These are phyloP conservation scores for Coniophora puteana DNA, from an alignment of 1,284 basidiomycete species.

Conservation along the genomic window DNA sequence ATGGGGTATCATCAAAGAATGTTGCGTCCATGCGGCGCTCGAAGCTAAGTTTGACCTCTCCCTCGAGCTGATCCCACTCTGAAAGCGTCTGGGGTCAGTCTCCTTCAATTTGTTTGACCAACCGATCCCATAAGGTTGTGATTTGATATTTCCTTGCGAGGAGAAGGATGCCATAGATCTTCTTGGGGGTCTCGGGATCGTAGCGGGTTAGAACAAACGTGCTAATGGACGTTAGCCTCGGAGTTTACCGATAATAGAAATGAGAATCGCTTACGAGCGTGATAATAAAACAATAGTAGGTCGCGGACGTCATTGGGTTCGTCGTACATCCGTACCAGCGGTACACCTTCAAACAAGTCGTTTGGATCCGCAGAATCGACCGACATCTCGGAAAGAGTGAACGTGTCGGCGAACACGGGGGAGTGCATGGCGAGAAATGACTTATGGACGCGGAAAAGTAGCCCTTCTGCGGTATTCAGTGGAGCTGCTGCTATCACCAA, in stretches of 20 bases:
- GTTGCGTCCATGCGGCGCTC: too few species aligned
- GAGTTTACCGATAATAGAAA: too few species aligned
- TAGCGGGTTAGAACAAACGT: too few species aligned
- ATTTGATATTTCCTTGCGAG: constrained; percentile 8
- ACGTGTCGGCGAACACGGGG: constrained; percentile 8
- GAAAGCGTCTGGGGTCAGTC: constrained; percentile 6
- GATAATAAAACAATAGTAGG: constrained; percentile 5
- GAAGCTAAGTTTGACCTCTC: too few species aligned
- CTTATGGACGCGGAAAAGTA: constrained; percentile 6
- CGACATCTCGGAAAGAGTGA: constrained; percentile 2
- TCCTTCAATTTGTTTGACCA: constrained; percentile 1
- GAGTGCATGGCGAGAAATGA: constrained; percentile 7
- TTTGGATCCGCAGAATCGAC: not conserved
- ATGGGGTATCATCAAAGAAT: too few species aligned
- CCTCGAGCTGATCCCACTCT: constrained; percentile 6
- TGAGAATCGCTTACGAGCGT: constrained; percentile 5
- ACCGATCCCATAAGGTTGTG: not conserved
- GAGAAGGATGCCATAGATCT: constrained; percentile 3
- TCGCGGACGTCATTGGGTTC: constrained; percentile 7
- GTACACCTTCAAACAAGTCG: constrained; percentile 5
- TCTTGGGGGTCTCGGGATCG: constrained; percentile 4
- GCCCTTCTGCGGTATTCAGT: not conserved
- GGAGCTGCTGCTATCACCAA: constrained; percentile 3
- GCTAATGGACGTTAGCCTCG: too few species aligned
- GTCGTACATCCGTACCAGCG: constrained; percentile 3